Percentiles rank a stretch among this genome's conserved stretches.
phyloP scores from a whole-genome alignment of 345 rosid species.

The Physaria fendleri region DNA sequence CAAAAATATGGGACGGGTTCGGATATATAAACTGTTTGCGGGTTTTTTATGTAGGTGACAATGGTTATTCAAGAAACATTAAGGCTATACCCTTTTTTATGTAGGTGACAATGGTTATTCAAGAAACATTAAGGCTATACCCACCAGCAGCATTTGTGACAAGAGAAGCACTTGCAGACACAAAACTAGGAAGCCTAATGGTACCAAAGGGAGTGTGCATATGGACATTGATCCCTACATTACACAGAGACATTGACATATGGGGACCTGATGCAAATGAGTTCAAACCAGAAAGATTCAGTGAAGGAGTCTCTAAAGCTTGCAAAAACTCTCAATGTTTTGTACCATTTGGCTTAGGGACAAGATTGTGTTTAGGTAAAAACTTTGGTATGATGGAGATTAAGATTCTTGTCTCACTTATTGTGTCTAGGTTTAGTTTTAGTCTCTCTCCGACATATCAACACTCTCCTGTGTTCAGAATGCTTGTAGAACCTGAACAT shows the following conservation, averaged over 20 bases:
- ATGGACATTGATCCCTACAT: constrained; percentile 50
- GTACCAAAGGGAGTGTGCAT: constrained; percentile 56
- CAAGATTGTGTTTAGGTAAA: constrained; percentile 63
- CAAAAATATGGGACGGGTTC: too few relatives aligned
- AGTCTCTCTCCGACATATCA: constrained; percentile 55
- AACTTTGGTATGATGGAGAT: constrained; percentile 67
- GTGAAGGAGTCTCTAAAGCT: constrained; percentile 59
- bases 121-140: constrained; percentile 55
- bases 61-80: constrained; percentile 64
- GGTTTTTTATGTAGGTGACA: too few relatives aligned
- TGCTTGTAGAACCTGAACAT: constrained; percentile 70
- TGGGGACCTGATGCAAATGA: constrained; percentile 75
- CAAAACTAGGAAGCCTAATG: constrained; percentile 41
- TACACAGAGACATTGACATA: constrained; percentile 53
- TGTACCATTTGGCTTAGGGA: constrained; percentile 71
- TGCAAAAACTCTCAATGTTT: constrained; percentile 64
- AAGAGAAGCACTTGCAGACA: constrained; percentile 60
- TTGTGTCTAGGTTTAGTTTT: constrained; percentile 63
- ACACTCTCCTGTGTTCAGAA: constrained; percentile 58
- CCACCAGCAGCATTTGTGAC: constrained; percentile 64
- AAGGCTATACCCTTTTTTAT: constrained; percentile 67
- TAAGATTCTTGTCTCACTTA: constrained; percentile 47
- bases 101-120: constrained; percentile 64
- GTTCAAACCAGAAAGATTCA: constrained; percentile 68
- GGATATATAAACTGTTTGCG: too few relatives aligned